Conservation (phyloP, 441 rosid genomes). For the Raphanus hybrid region DNA sequence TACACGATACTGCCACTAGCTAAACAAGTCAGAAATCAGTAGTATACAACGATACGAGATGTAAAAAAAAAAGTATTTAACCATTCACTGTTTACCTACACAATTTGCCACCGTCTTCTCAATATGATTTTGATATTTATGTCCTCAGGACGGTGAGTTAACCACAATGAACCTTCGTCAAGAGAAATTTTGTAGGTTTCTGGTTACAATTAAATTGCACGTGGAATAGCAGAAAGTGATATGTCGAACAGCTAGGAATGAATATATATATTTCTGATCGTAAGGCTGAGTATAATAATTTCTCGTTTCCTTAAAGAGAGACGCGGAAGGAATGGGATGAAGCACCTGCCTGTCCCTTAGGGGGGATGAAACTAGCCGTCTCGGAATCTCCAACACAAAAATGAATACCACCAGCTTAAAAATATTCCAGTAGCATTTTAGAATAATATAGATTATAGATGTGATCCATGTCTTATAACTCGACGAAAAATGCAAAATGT, state of each 20-base stretch:
- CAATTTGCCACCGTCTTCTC: not conserved
- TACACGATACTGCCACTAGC: no score
- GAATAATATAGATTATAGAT: not conserved
- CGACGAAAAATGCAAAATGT: not conserved
- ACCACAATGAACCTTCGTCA: slow-evolving; percentile 10
- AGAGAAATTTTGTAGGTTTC: slow-evolving; percentile 9
- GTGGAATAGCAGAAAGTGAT: slow-evolving; percentile 22
- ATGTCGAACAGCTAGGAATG: slow-evolving; percentile 14
- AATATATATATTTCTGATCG: slow-evolving; percentile 11
- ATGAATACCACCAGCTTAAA: not conserved
- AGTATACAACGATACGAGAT: no score
- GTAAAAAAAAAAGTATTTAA: no score
- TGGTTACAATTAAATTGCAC: slow-evolving; percentile 29
- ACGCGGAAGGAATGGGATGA: slow-evolving; percentile 36
- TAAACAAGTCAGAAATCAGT: no score
- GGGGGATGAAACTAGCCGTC: slow-evolving; percentile 32
- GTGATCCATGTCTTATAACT: not conserved
- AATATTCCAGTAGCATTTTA: not conserved
- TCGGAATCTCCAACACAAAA: slow-evolving; percentile 29
- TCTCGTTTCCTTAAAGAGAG: slow-evolving; percentile 33
- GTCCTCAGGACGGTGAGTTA: not conserved
- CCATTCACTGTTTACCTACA: no score
- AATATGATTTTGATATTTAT: not conserved
- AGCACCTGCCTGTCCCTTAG: slow-evolving; percentile 21
- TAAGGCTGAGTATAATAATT: slow-evolving; percentile 11